These are phyloP conservation scores for Fraxinus sp. DNA, from an alignment of 305 asterid genomes.

Conservation along the genomic window DNA sequence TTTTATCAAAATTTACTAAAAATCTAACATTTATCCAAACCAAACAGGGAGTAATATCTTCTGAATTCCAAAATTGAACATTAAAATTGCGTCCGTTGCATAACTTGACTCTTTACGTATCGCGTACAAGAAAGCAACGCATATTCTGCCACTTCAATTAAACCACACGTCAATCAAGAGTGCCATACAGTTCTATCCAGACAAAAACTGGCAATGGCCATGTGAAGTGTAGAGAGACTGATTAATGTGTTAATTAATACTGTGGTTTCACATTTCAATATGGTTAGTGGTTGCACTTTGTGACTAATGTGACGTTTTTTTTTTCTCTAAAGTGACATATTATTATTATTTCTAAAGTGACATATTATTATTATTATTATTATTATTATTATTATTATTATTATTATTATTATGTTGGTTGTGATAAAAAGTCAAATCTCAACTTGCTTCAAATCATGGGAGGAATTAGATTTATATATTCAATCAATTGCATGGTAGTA, in stretches of 20 bases:
- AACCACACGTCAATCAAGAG: background rate
- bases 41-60: background rate
- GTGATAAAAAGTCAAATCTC: background rate
- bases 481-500: background rate
- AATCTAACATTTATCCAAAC: too few relatives aligned
- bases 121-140: too few relatives aligned
- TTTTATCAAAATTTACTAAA: too few relatives aligned
- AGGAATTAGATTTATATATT: background rate
- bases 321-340: background rate
- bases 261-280: background rate
- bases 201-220: background rate
- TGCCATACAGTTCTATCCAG: background rate
- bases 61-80: background rate
- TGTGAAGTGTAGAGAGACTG: background rate
- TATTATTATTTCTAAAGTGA: background rate
- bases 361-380: background rate
- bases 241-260: background rate
- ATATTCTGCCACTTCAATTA: too few relatives aligned
- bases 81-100: too few relatives aligned
- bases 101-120: too few relatives aligned
- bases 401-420: background rate
- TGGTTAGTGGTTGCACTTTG: background rate
- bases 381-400: background rate
- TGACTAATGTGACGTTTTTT: background rate
- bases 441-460: background rate